A percentile compares a stretch with the other conserved stretches of the same genome.
Evolutionary conservation across 129 eudicot species (phyloP).

Genomic region (Lactuca saligna): DNA sequence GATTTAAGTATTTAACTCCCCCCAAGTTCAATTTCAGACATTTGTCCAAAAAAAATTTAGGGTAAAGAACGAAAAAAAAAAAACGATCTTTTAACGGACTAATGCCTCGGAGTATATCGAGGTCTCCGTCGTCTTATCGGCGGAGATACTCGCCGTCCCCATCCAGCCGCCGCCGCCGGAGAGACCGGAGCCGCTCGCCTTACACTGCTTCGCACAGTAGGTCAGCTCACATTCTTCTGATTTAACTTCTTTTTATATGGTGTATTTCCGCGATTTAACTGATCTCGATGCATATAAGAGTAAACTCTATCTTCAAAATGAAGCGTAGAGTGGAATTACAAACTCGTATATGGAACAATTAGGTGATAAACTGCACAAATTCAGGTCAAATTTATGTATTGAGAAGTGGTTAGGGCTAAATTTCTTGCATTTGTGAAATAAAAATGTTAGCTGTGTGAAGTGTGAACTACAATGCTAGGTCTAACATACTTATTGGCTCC

Average conservation of each 20-base stretch:
- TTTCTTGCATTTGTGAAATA: constrained; percentile 4
- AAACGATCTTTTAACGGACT: not conserved
- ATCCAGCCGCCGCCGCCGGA: constrained; percentile 37
- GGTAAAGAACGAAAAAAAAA: not conserved
- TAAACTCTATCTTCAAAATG: not conserved
- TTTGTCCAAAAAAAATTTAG: not conserved
- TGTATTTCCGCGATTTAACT: not conserved
- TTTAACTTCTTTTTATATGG: not conserved
- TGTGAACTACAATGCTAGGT: not conserved
- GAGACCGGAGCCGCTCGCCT: constrained; percentile 59
- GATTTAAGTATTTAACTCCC: too few species aligned
- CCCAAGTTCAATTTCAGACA: not conserved
- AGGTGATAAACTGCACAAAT: constrained; percentile 2
- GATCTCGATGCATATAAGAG: not conserved
- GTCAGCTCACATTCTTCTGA: constrained; percentile 21
- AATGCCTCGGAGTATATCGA: constrained; percentile 54
- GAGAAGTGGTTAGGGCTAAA: not conserved
- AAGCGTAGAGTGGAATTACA: not conserved
- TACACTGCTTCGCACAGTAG: constrained; percentile 36
- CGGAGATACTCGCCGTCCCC: constrained; percentile 55
- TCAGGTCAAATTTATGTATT: not conserved
- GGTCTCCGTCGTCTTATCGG: constrained; percentile 61
- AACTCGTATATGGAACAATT: not conserved
- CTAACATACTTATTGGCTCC: not conserved
- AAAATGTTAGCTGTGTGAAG: not conserved